A percentile compares a stretch with the other conserved stretches of the same genome.
Conservation (phyloP, 2,329 filamentous ascomycete genomes). For the Lecanicillium sp. region DNA sequence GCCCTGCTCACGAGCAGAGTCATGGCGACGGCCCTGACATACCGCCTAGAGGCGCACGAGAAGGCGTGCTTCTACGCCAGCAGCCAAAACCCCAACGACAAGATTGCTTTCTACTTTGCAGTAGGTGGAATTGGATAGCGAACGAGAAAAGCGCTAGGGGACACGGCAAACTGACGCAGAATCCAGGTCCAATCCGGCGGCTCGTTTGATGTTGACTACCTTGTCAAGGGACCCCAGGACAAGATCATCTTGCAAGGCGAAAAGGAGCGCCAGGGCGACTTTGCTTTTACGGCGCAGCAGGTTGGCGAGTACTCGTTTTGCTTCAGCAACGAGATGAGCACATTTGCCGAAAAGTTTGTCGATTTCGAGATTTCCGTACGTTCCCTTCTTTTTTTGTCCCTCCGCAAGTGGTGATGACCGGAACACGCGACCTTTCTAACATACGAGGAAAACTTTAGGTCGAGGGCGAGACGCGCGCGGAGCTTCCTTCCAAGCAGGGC, state of each 20-base stretch:
- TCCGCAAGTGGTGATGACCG: neutral
- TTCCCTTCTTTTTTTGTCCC: slow-evolving; percentile 13
- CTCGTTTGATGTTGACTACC: slow-evolving; percentile 94
- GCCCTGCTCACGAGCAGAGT: slow-evolving; percentile 59
- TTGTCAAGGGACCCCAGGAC: slow-evolving; percentile 72
- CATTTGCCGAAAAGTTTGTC: slow-evolving; percentile 93
- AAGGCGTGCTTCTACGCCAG: slow-evolving; percentile 90
- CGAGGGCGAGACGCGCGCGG: slow-evolving; percentile 78
- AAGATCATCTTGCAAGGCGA: slow-evolving; percentile 76
- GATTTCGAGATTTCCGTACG: slow-evolving; percentile 94
- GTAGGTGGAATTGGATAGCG: too few species aligned
- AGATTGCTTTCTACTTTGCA: slow-evolving; percentile 98
- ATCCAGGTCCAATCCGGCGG: slow-evolving; percentile 90
- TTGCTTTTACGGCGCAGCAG: slow-evolving; percentile 89
- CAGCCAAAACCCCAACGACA: slow-evolving; percentile 69
- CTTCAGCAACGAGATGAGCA: slow-evolving; percentile 98
- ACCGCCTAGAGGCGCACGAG: slow-evolving; percentile 83
- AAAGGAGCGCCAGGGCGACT: slow-evolving; percentile 93
- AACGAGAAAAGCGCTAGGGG: too few species aligned
- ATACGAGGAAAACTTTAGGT: slow-evolving; percentile 44
- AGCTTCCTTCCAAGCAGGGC: slow-evolving; percentile 81
- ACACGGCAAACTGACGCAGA: neutral
- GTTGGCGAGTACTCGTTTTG: slow-evolving; percentile 91
- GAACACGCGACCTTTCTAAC: neutral
- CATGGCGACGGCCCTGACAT: slow-evolving; percentile 86